Evolutionary conservation across 2,329 filamentous ascomycete species (phyloP), one percentile per base, ranked within the genome.

Genomic region (Fusarium newnesense): DNA sequence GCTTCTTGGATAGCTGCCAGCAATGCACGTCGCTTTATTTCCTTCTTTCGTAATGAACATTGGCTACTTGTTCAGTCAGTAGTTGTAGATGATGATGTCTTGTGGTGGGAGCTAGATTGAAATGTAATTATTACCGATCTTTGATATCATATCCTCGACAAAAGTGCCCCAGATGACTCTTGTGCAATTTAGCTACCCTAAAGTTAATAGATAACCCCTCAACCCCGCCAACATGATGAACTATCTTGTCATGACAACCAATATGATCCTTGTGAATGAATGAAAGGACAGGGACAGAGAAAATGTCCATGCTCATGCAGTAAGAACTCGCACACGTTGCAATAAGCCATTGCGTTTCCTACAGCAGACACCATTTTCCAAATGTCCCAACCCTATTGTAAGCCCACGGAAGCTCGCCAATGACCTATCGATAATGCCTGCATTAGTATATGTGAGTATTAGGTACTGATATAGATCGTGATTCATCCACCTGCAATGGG

Each of bases 211-310:
- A 9, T 7, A 16, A 60, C 46, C 61, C 54, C 57, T 58, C 57
- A 59, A 71, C 69, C 69, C 69, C 69, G 69, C 69, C 57, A 71
- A 54, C 30, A 71, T 71, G 69, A 71, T 71, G 37, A 26, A 26
- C 11, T 15, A 36, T 16, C 50, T 40, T 40, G 26, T 71, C 62
- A 70, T 71, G 62, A 71, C 36, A 40, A n/a, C 43, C 36, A 12
- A 16, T 18, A 36, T 28, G 7, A 16, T 32, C 30, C 21, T 50
- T 24, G 30, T 32, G 21, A 32, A 24, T 16, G 18, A 36, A 32
- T 26, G 18, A 52, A 30, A 11, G 39, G 19, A 53, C 34, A 37
- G 16, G 24, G 4, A 9, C 30, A 19, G 39, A 39, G n/a, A 32
- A n/a, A 34, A 28, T 16, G 32, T 36, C n/a, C n/a, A 28, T 40